Percentiles rank a stretch among this genome's conserved stretches.
These are phyloP conservation scores for Schizophyllum commune DNA, from an alignment of 1,284 basidiomycete species.

Conservation along the genomic window DNA sequence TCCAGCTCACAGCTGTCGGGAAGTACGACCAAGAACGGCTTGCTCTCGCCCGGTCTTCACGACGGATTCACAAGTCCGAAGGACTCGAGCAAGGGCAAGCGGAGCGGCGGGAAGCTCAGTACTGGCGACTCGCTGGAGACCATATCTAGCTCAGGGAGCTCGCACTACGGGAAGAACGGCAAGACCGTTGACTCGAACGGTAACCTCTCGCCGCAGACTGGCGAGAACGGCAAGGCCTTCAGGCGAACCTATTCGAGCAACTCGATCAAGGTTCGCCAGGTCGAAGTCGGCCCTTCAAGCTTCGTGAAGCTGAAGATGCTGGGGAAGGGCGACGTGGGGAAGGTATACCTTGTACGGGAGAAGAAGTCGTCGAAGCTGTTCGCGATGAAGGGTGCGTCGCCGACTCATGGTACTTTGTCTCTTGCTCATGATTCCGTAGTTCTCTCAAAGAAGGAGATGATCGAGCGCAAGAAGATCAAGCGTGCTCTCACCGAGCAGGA, in stretches of 20 bases:
- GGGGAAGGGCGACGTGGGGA: slow-evolving; percentile 93
- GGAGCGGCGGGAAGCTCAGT: slow-evolving; percentile 47
- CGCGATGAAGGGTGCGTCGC: slow-evolving; percentile 83
- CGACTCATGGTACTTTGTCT: slow-evolving; percentile 1
- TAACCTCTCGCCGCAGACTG: slow-evolving; percentile 17
- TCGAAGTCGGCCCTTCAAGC: slow-evolving; percentile 85
- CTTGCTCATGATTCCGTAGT: slow-evolving; percentile 43
- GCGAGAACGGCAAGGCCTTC: slow-evolving; percentile 55
- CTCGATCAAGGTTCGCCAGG: slow-evolving; percentile 92
- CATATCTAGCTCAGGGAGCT: slow-evolving; percentile 53
- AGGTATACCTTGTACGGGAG: slow-evolving; percentile 92
- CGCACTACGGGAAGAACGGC: slow-evolving; percentile 11
- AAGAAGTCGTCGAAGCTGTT: slow-evolving; percentile 92
- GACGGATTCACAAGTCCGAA: slow-evolving; percentile 14
- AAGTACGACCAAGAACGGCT: slow-evolving; percentile 60
- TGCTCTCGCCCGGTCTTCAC: slow-evolving; percentile 59
- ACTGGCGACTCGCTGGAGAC: slow-evolving; percentile 56
- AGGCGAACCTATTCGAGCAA: slow-evolving; percentile 94
- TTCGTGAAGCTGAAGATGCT: slow-evolving; percentile 94
- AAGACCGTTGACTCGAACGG: slow-evolving; percentile 19
- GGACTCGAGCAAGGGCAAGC: background rate
- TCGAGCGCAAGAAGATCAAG: slow-evolving; percentile 97
- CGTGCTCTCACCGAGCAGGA: slow-evolving; percentile 94
- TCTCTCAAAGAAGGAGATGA: slow-evolving; percentile 96
- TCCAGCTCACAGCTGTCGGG: slow-evolving; percentile 24